Evolutionary conservation across 2,329 filamentous ascomycete species (phyloP).

Genomic region (Myriosclerotinia scirpicola): DNA sequence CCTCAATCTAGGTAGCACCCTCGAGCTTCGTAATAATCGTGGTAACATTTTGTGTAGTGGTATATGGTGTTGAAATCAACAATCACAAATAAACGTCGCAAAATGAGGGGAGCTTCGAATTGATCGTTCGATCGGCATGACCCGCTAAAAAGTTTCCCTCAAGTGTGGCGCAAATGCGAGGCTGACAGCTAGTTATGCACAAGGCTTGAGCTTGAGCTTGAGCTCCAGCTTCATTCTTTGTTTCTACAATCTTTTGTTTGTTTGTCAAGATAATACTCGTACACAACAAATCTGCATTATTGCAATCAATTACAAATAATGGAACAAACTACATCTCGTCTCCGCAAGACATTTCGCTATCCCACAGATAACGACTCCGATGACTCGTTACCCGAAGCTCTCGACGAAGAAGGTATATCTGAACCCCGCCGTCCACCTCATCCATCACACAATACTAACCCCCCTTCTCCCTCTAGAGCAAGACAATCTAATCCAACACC

Average conservation of each 20-base stretch:
- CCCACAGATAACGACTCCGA: constrained; percentile 59
- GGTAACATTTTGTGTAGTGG: constrained; percentile 34
- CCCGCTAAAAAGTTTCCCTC: constrained; percentile 21
- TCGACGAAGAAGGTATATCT: constrained; percentile 73
- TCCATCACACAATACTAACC: constrained; percentile 28
- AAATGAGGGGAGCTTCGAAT: constrained; percentile 18
- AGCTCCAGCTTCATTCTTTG: neutral
- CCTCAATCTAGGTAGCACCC: constrained; percentile 29
- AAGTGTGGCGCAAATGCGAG: constrained; percentile 26
- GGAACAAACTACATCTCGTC: constrained; percentile 51
- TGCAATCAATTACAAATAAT: constrained; percentile 25
- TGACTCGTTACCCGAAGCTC: constrained; percentile 55
- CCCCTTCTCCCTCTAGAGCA: constrained; percentile 50
- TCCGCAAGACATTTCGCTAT: constrained; percentile 78
- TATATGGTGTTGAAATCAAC: neutral
- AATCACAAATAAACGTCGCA: neutral
- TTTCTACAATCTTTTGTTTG: neutral
- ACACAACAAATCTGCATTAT: neutral
- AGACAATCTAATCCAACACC: constrained; percentile 58
- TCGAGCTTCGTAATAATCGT: constrained; percentile 35
- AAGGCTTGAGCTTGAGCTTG: neutral
- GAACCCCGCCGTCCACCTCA: constrained; percentile 5
- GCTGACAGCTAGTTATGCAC: constrained; percentile 7
- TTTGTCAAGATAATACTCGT: neutral
- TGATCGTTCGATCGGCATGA: constrained; percentile 15